Evolutionary conservation across 441 rosid genomes (phyloP).

Genomic region (Pelargonium myrrhifolium): DNA sequence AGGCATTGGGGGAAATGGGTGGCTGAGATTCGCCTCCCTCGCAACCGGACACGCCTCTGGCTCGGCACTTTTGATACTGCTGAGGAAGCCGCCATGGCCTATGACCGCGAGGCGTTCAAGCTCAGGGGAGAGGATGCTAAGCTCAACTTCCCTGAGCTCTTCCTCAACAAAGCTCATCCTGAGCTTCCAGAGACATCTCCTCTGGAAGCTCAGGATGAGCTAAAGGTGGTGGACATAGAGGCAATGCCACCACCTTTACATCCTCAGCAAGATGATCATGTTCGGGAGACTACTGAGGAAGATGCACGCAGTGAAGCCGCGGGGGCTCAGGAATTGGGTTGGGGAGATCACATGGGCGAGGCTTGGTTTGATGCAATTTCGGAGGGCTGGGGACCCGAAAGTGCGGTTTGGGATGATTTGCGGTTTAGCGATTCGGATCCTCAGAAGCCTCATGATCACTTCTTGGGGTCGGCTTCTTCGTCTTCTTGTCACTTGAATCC

Average conservation of each 20-base stretch:
- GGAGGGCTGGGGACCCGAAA: not conserved
- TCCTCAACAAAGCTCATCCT: slow-evolving; percentile 42
- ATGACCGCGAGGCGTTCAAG: slow-evolving; percentile 80
- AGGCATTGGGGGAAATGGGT: slow-evolving; percentile 99
- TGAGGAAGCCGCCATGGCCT: slow-evolving; percentile 85
- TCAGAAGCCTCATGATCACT: not conserved
- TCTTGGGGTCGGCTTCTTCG: not conserved
- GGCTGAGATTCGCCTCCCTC: slow-evolving; percentile 89
- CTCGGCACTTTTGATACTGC: slow-evolving; percentile 88
- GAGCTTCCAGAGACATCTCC: not conserved
- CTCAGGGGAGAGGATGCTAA: slow-evolving; percentile 74
- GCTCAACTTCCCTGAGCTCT: slow-evolving; percentile 79
- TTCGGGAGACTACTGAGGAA: not conserved
- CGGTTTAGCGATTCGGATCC: not conserved
- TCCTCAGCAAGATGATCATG: not conserved
- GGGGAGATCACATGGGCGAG: not conserved
- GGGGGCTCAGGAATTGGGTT: not conserved
- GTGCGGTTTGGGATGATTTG: not conserved
- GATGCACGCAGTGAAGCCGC: too few species aligned
- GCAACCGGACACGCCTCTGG: slow-evolving; percentile 88
- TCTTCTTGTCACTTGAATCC: too few species aligned
- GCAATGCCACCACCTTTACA: not conserved
- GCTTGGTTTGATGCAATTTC: slow-evolving; percentile 1
- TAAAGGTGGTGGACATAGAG: not conserved
- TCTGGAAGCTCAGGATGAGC: not conserved